Percentiles rank a stretch among this genome's conserved stretches.
These are phyloP conservation scores for Suillus tomentosus DNA, from an alignment of 768 basidiomycete genomes.

Conservation along the genomic window DNA sequence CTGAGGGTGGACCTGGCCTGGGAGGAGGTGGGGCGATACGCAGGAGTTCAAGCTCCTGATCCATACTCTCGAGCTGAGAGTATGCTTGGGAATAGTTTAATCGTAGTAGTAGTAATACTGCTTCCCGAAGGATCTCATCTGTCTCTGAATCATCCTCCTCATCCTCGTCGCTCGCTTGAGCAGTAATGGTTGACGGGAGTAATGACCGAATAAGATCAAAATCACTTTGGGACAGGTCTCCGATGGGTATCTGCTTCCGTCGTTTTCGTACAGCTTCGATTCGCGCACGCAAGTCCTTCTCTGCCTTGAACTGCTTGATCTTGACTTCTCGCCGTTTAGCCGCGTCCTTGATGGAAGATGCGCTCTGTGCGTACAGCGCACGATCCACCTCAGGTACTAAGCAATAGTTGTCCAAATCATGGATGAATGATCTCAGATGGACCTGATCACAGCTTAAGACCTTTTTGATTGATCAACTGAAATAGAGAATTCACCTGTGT, in stretches of 20 bases:
- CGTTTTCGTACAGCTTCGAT: constrained; percentile 66
- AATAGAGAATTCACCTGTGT: constrained; percentile 48
- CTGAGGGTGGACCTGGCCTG: constrained; percentile 27
- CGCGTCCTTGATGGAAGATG: constrained; percentile 58
- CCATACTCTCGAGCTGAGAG: constrained; percentile 63
- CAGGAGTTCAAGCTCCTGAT: constrained; percentile 75
- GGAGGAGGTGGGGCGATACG: constrained; percentile 51
- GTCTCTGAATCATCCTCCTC: constrained; percentile 58
- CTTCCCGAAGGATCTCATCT: constrained; percentile 68
- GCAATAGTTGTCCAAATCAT: constrained; percentile 61
- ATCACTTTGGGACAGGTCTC: constrained; percentile 44
- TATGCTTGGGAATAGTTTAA: constrained; percentile 72
- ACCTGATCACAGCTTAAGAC: constrained; percentile 36
- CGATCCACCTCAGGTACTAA: constrained; percentile 65
- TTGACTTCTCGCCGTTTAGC: constrained; percentile 80
- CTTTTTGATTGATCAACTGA: not conserved
- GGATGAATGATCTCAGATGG: constrained; percentile 49
- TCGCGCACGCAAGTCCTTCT: constrained; percentile 73
- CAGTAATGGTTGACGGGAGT: constrained; percentile 41
- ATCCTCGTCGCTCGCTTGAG: constrained; percentile 29
- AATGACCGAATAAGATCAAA: constrained; percentile 68
- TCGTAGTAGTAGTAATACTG: constrained; percentile 69
- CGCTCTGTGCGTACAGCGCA: constrained; percentile 50
- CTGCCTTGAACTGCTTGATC: constrained; percentile 86
- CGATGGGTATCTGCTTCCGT: constrained; percentile 41